Conservation (phyloP, 2,329 filamentous ascomycete species). For the Fusarium sp. region DNA sequence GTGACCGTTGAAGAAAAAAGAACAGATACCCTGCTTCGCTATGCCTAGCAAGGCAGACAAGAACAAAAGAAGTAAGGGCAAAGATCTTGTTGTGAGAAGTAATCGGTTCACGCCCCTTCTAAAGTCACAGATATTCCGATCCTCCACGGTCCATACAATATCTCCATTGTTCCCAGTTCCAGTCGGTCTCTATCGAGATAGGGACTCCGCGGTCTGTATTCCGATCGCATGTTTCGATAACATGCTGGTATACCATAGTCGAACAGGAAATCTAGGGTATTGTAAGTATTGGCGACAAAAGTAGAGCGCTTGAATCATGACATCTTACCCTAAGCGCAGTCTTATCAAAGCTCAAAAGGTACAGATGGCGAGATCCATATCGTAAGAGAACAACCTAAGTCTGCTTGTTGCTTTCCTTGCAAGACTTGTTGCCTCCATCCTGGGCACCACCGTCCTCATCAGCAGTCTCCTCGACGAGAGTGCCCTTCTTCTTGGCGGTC, state of each 20-base stretch:
- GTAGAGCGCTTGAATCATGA: not conserved
- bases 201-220: not conserved
- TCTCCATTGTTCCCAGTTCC: not conserved
- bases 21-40: not conserved
- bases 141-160: not conserved
- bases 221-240: not conserved
- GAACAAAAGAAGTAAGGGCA: not conserved
- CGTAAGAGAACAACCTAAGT: not conserved
- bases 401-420: constrained; percentile 9
- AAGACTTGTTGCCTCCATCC: not conserved
- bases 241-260: not conserved
- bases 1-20: not conserved
- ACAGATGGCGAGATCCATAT: constrained; percentile 2
- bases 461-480: not conserved
- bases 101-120: not conserved
- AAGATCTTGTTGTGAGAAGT: not conserved
- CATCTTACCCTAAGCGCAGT: not conserved
- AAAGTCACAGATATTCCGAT: constrained; percentile 2
- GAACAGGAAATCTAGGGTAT: not conserved
- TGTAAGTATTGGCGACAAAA: not conserved
- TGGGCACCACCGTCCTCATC: not conserved
- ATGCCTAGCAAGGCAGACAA: not conserved
- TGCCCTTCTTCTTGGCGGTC: constrained; percentile 1
- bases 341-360: not conserved
- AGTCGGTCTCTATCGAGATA: not conserved